A percentile compares a stretch with the other conserved stretches of the same genome.
Conservation (phyloP, 1,139 yeast genomes). For the Saccharomyces hybrid region DNA sequence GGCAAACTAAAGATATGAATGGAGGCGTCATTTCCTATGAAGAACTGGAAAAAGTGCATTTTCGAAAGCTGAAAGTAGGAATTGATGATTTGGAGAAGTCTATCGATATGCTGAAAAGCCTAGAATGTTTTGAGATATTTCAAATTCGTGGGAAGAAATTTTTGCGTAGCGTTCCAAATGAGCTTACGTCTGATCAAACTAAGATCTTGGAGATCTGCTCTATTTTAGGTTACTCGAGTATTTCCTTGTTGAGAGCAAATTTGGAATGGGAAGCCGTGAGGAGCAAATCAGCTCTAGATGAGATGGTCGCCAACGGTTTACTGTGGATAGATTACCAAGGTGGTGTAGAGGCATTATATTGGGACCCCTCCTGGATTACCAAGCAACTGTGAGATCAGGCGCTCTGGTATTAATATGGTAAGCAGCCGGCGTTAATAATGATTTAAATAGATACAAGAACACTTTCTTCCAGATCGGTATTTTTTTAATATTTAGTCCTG, state of each 20-base stretch:
- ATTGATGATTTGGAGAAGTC: constrained; percentile 46
- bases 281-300: constrained; percentile 58
- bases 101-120: constrained; percentile 35
- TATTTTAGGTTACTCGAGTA: constrained; percentile 61
- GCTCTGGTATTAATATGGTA: too few species aligned
- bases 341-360: constrained; percentile 50
- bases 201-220: constrained; percentile 67
- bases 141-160: constrained; percentile 36
- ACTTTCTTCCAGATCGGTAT: background rate
- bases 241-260: constrained; percentile 57
- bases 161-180: constrained; percentile 44
- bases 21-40: constrained; percentile 71
- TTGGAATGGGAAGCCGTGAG: constrained; percentile 62
- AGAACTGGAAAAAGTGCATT: constrained; percentile 41
- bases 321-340: constrained; percentile 65
- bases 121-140: constrained; percentile 42
- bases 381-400: background rate
- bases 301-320: constrained; percentile 72
- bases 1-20: constrained; percentile 59
- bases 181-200: constrained; percentile 57
- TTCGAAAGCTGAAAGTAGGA: constrained; percentile 35
- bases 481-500: too few species aligned
- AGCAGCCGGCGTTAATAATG: background rate
- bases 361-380: constrained; percentile 54
- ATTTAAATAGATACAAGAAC: background rate